phyloP scores from a whole-genome alignment of 2,329 filamentous ascomycete species.

The Aspergillus texensis region DNA sequence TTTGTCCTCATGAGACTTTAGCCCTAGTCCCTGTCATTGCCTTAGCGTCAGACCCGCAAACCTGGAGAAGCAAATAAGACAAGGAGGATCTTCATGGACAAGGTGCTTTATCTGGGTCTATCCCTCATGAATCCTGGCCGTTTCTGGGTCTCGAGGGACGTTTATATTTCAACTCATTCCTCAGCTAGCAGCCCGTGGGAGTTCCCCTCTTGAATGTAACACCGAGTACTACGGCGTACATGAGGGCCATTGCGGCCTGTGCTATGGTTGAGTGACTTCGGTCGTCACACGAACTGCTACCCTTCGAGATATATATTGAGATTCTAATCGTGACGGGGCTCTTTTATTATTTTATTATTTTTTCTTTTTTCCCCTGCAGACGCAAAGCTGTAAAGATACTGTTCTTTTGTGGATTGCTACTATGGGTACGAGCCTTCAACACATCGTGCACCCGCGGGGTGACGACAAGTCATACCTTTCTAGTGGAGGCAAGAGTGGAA shows the following conservation, averaged over 20 bases:
- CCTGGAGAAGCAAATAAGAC: conserved; percentile 24
- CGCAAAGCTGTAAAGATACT: background rate
- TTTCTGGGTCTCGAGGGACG: conserved; percentile 9
- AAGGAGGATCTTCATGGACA: conserved; percentile 18
- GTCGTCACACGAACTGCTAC: background rate
- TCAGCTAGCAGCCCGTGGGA: conserved; percentile 6
- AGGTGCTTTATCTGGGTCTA: conserved; percentile 13
- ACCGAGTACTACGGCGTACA: background rate
- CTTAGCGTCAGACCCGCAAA: conserved; percentile 17
- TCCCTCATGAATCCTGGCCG: conserved; percentile 10
- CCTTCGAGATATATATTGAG: background rate
- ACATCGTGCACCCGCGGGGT: conserved; percentile 21
- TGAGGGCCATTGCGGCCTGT: background rate
- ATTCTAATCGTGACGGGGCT: background rate
- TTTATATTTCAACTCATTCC: conserved; percentile 20
- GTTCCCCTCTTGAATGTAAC: background rate
- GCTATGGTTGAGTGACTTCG: background rate
- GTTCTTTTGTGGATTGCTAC: background rate
- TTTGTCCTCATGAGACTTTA: conserved; percentile 2
- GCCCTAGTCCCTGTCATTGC: conserved; percentile 18
- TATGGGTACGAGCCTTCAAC: conserved; percentile 4
- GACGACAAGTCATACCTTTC: conserved; percentile 26
- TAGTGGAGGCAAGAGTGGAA: conserved; percentile 27
- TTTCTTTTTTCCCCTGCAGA: background rate
- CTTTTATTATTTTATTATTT: background rate